Evolutionary conservation across 2,329 filamentous ascomycete genomes (phyloP).

Genomic region (Atkinsonella hypoxylon): DNA sequence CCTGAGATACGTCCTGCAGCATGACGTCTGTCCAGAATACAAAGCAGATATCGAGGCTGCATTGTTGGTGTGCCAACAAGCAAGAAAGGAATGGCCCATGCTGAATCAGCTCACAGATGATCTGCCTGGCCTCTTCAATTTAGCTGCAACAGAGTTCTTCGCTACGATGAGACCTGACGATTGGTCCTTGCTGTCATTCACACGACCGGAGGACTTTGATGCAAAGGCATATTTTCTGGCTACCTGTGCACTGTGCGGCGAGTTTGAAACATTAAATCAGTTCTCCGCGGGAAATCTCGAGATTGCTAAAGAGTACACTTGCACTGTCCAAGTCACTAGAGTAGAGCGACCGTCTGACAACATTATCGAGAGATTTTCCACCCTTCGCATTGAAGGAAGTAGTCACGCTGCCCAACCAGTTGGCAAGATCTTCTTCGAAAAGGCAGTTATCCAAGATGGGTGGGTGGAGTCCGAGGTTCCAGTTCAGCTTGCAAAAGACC

Average conservation of each 20-base stretch:
- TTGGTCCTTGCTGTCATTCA: slow-evolving; percentile 17
- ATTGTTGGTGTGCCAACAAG: slow-evolving; percentile 51
- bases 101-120: slow-evolving; percentile 35
- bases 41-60: slow-evolving; percentile 53
- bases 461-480: slow-evolving; percentile 25
- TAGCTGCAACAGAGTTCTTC: slow-evolving; percentile 59
- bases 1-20: slow-evolving; percentile 72
- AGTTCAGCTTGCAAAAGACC: slow-evolving; percentile 10
- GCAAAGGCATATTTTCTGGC: slow-evolving; percentile 31
- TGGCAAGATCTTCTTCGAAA: slow-evolving; percentile 32
- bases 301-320: slow-evolving; percentile 34
- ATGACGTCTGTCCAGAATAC: slow-evolving; percentile 80
- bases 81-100: slow-evolving; percentile 53
- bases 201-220: slow-evolving; percentile 27
- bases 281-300: slow-evolving; percentile 12
- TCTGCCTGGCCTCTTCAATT: slow-evolving; percentile 72
- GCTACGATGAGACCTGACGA: slow-evolving; percentile 24
- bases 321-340: slow-evolving; percentile 47
- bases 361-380: slow-evolving; percentile 30
- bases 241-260: slow-evolving; percentile 28
- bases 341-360: slow-evolving; percentile 35
- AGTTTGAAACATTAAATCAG: slow-evolving; percentile 20
- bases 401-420: slow-evolving; percentile 26
- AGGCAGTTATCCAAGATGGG: slow-evolving; percentile 34
- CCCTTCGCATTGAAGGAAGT: slow-evolving; percentile 22